phyloP scores from a whole-genome alignment of 164 flowering plant genomes.

The Amborella trichopoda region DNA sequence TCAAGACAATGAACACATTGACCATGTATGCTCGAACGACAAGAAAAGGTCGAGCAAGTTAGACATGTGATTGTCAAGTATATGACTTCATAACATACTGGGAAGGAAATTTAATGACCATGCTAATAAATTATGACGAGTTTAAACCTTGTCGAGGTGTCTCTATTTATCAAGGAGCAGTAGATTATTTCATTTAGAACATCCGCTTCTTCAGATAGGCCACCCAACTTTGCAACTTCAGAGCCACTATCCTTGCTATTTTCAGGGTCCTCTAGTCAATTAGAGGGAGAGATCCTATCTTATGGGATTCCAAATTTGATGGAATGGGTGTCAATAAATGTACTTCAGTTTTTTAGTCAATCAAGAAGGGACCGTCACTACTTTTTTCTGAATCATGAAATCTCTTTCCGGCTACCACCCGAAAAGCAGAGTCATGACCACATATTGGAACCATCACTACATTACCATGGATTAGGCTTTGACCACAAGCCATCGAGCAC shows the following conservation, averaged over 20 bases:
- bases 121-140: too few species aligned
- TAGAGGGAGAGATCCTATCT: too few species aligned
- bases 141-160: slow-evolving; percentile 43
- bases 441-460: slow-evolving; percentile 49
- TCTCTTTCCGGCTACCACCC: slow-evolving; percentile 30
- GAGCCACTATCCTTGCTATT: too few species aligned
- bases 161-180: slow-evolving; percentile 30
- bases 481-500: slow-evolving; percentile 44
- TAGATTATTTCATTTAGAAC: slow-evolving; percentile 51
- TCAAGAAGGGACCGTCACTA: slow-evolving; percentile 27
- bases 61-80: too few species aligned
- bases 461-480: slow-evolving; percentile 69
- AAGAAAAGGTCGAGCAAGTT: too few species aligned
- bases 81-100: too few species aligned
- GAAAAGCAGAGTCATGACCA: slow-evolving; percentile 31
- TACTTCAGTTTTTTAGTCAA: slow-evolving; percentile 40
- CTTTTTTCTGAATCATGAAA: slow-evolving; percentile 8
- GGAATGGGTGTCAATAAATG: slow-evolving; percentile 20
- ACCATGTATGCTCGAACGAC: too few species aligned
- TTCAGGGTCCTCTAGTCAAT: too few species aligned
- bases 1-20: too few species aligned
- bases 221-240: slow-evolving; percentile 45
- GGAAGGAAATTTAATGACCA: too few species aligned
- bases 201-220: slow-evolving; percentile 67
- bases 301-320: slow-evolving; percentile 4